Evolutionary conservation across 495 filamentous ascomycete genomes (phyloP).

Genomic region (Penicillium riverlandense): DNA sequence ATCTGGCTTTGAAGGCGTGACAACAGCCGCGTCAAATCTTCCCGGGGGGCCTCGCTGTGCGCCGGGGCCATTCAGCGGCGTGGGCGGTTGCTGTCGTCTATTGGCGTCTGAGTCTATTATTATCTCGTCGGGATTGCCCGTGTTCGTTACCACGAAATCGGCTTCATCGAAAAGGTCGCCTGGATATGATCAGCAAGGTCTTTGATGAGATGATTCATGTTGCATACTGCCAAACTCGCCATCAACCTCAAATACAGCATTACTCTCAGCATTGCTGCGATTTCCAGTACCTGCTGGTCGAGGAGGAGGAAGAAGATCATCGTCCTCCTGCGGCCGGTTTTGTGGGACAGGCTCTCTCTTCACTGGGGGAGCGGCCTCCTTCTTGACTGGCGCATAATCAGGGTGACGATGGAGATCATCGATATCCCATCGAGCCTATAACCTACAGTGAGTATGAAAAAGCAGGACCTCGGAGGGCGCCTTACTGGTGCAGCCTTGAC

Average conservation of each 20-base stretch:
- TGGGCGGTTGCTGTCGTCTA: conserved; percentile 21
- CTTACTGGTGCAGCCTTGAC: conserved; percentile 60
- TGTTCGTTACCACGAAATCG: conserved; percentile 55
- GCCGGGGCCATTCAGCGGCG: conserved; percentile 16
- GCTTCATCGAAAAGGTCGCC: conserved; percentile 65
- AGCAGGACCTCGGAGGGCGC: neutral
- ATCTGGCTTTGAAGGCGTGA: conserved; percentile 40
- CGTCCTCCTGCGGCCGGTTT: conserved; percentile 27
- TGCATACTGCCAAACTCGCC: conserved; percentile 63
- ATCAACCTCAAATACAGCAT: conserved; percentile 26
- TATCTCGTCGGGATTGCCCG: conserved; percentile 60
- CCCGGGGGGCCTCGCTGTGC: conserved; percentile 16
- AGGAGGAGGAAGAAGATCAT: conserved; percentile 30
- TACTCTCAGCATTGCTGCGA: conserved; percentile 8
- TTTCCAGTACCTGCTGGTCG: conserved; percentile 17
- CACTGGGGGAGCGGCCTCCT: conserved; percentile 41
- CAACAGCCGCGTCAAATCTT: conserved; percentile 17
- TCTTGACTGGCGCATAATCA: conserved; percentile 60
- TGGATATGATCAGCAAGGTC: conserved; percentile 20
- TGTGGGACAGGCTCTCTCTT: conserved; percentile 49
- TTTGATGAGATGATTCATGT: neutral
- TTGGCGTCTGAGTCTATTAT: conserved; percentile 25
- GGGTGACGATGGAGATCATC: conserved; percentile 74
- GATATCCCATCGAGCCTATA: conserved; percentile 59
- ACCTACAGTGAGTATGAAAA: too few species aligned